phyloP scores from a whole-genome alignment of 345 rosid species.

The Punica granatum region DNA sequence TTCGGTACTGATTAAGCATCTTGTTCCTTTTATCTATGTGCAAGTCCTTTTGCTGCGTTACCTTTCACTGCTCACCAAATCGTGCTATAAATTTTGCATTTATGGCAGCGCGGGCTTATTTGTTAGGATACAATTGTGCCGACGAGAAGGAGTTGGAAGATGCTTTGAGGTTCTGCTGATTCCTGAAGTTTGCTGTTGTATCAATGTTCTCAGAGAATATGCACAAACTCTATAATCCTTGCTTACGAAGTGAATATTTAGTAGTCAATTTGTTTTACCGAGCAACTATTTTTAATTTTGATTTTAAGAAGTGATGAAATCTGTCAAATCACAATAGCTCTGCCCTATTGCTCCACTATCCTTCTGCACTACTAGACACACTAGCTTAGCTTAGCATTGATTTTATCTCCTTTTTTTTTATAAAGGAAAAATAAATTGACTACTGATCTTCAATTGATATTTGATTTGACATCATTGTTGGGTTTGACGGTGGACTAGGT shows the following conservation, averaged over 20 bases:
- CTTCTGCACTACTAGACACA: neutral
- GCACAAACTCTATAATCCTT: neutral
- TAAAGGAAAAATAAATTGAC: neutral
- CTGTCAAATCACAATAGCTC: neutral
- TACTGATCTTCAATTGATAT: constrained; percentile 21
- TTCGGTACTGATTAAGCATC: constrained; percentile 39
- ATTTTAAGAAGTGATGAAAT: no score
- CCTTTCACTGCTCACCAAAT: neutral
- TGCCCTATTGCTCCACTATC: neutral
- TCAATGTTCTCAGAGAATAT: neutral
- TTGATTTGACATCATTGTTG: constrained; percentile 35
- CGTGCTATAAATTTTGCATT: constrained; percentile 7
- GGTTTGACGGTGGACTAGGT: constrained; percentile 18
- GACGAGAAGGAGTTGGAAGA: constrained; percentile 80
- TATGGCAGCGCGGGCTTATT: constrained; percentile 65
- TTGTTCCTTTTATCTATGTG: neutral
- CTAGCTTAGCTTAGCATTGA: neutral
- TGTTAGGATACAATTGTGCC: constrained; percentile 75
- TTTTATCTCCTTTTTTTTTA: neutral
- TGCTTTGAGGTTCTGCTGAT: constrained; percentile 67
- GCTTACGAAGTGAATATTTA: neutral
- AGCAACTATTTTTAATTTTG: no score
- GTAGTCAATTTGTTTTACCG: no score
- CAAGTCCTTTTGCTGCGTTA: neutral
- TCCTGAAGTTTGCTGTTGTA: neutral